Conservation (phyloP, 2,329 filamentous ascomycete species). For the Exophiala aquamarina region DNA sequence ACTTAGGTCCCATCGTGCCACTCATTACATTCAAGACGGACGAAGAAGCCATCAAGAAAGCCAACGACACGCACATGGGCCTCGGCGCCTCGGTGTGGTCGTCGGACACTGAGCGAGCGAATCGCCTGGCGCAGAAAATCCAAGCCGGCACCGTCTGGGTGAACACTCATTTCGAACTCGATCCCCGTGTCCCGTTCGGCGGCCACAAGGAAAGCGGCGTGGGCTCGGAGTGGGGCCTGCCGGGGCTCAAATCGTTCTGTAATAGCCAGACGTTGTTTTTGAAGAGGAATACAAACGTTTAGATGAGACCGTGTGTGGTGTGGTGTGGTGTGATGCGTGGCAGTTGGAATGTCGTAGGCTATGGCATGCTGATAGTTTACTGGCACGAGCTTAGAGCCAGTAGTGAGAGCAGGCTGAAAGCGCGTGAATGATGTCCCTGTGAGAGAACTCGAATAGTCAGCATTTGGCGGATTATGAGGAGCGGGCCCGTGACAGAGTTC, state of each 20-base stretch:
- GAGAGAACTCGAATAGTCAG: too few relatives aligned
- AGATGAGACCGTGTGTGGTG: too few relatives aligned
- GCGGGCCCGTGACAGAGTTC: too few relatives aligned
- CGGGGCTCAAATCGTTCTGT: background rate
- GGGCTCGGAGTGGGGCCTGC: background rate
- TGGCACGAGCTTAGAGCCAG: too few relatives aligned
- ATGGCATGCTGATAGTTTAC: too few relatives aligned
- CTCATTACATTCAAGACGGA: conserved; percentile 62
- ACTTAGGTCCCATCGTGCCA: conserved; percentile 64
- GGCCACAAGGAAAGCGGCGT: conserved; percentile 12
- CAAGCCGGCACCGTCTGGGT: conserved; percentile 54
- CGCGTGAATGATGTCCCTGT: too few relatives aligned
- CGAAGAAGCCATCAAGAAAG: conserved; percentile 57
- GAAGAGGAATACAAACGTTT: conserved; percentile 32
- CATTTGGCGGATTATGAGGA: too few relatives aligned
- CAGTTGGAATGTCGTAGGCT: too few relatives aligned
- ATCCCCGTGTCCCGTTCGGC: conserved; percentile 24
- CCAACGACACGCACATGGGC: conserved; percentile 53
- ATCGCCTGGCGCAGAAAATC: conserved; percentile 52
- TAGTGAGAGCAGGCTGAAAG: too few relatives aligned
- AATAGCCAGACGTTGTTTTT: conserved; percentile 33
- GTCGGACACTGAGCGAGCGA: conserved; percentile 50
- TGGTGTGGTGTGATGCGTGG: too few relatives aligned
- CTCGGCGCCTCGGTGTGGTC: conserved; percentile 60
- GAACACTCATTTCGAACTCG: conserved; percentile 19